Conservation (phyloP, 768 basidiomycete species). For the Lactarius trivialis region DNA sequence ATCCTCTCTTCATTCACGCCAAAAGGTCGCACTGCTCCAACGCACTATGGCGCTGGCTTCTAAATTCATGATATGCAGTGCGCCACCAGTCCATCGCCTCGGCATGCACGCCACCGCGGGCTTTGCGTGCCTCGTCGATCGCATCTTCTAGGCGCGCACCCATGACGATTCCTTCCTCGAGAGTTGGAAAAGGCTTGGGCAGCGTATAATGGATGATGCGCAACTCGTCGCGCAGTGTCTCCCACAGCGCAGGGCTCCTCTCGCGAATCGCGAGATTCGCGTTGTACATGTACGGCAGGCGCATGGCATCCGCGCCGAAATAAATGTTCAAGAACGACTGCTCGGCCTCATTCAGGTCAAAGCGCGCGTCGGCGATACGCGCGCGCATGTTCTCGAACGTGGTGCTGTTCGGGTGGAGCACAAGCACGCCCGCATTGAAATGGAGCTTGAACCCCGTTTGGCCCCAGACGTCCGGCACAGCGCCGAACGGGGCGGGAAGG, state of each 20-base stretch:
- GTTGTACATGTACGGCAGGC: constrained; percentile 34
- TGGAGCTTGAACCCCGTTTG: constrained; percentile 31
- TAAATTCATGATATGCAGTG: constrained; percentile 24
- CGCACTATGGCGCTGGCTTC: constrained; percentile 6
- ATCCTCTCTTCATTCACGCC: neutral
- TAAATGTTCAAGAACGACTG: constrained; percentile 40
- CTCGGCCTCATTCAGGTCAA: constrained; percentile 35
- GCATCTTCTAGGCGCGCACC: constrained; percentile 23
- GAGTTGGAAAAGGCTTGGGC: constrained; percentile 28
- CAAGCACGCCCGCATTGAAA: constrained; percentile 36
- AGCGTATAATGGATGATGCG: constrained; percentile 33
- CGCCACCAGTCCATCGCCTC: constrained; percentile 28
- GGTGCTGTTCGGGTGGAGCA: constrained; percentile 28
- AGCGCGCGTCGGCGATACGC: constrained; percentile 37
- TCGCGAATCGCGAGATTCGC: constrained; percentile 33
- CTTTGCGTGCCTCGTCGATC: constrained; percentile 18
- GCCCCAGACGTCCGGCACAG: constrained; percentile 36
- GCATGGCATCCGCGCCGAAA: constrained; percentile 30
- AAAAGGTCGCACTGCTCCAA: constrained; percentile 6
- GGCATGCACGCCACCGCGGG: constrained; percentile 16
- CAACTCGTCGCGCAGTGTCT: constrained; percentile 27
- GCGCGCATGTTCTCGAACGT: constrained; percentile 29
- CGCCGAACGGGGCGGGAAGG: constrained; percentile 36
- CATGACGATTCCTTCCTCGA: constrained; percentile 22
- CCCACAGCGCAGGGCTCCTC: constrained; percentile 30